Conservation (phyloP, 2,329 filamentous ascomycete genomes). For the Bipolaris bicolor region DNA sequence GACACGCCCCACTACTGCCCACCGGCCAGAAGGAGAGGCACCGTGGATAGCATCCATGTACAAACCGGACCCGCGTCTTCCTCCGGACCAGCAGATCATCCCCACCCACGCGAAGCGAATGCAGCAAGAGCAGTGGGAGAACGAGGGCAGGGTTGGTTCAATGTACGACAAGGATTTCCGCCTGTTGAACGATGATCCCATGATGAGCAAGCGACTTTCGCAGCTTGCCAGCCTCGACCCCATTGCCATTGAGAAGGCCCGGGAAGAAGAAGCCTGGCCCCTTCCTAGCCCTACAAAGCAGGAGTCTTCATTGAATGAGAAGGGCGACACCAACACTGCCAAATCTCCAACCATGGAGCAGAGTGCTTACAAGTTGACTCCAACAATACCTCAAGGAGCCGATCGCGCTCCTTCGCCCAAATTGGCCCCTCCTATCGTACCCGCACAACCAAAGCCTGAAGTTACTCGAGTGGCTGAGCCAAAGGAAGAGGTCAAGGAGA, state of each 20-base stretch:
- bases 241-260: constrained; percentile 38
- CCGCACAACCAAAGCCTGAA: constrained; percentile 41
- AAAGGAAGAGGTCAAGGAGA: constrained; percentile 62
- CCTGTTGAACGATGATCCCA: constrained; percentile 72
- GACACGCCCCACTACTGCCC: constrained; percentile 65
- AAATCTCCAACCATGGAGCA: constrained; percentile 50
- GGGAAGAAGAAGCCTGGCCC: constrained; percentile 43
- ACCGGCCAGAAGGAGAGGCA: constrained; percentile 87
- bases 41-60: constrained; percentile 96
- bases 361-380: constrained; percentile 56
- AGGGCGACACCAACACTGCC: constrained; percentile 28
- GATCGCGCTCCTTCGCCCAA: constrained; percentile 37
- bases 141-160: constrained; percentile 83
- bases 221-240: constrained; percentile 32
- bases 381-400: constrained; percentile 48
- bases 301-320: constrained; percentile 27
- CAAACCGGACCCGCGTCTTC: constrained; percentile 90
- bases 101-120: constrained; percentile 90
- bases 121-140: constrained; percentile 95
- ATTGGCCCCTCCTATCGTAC: constrained; percentile 28
- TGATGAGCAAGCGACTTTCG: constrained; percentile 40
- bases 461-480: constrained; percentile 62
- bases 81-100: constrained; percentile 92
- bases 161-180: constrained; percentile 88
- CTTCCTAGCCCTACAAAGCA: constrained; percentile 42